phyloP scores from a whole-genome alignment of 306 rosid genomes.

The Vicia villosa region DNA sequence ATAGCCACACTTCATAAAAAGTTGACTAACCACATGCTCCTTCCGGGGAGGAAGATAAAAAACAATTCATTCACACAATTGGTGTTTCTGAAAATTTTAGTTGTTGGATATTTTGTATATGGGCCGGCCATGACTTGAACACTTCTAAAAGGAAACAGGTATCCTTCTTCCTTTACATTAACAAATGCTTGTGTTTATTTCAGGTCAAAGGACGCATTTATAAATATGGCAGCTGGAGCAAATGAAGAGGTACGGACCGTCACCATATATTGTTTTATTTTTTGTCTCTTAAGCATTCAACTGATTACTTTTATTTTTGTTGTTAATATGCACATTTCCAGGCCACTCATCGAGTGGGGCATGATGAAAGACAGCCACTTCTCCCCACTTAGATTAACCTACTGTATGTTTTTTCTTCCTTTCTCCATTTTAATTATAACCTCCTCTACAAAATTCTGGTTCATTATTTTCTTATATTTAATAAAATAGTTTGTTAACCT shows the following conservation, averaged over 20 bases:
- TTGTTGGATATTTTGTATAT: slow-evolving; percentile 21
- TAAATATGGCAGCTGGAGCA: slow-evolving; percentile 95
- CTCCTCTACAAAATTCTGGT: slow-evolving; percentile 6
- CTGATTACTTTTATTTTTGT: slow-evolving; percentile 12
- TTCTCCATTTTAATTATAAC: slow-evolving; percentile 3
- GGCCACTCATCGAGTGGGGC: slow-evolving; percentile 74
- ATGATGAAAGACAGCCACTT: slow-evolving; percentile 92
- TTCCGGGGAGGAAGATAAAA: slow-evolving; percentile 10
- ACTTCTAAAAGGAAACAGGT: background rate
- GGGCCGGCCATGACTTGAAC: slow-evolving; percentile 9
- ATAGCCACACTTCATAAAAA: background rate
- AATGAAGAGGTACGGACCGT: slow-evolving; percentile 72
- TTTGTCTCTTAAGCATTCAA: background rate
- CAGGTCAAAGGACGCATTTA: slow-evolving; percentile 86
- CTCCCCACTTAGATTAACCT: slow-evolving; percentile 66
- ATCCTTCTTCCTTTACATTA: slow-evolving; percentile 22
- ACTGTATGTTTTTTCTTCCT: slow-evolving; percentile 39
- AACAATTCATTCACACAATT: background rate
- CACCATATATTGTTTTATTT: slow-evolving; percentile 26
- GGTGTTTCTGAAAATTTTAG: background rate
- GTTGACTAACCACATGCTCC: slow-evolving; percentile 25
- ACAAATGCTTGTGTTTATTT: slow-evolving; percentile 30
- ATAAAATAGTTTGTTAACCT: slow-evolving; percentile 8
- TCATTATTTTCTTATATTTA: background rate
- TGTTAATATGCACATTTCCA: slow-evolving; percentile 42